These are phyloP conservation scores for Mycena olivaceomarginata DNA, from an alignment of 768 basidiomycete genomes.

Conservation along the genomic window DNA sequence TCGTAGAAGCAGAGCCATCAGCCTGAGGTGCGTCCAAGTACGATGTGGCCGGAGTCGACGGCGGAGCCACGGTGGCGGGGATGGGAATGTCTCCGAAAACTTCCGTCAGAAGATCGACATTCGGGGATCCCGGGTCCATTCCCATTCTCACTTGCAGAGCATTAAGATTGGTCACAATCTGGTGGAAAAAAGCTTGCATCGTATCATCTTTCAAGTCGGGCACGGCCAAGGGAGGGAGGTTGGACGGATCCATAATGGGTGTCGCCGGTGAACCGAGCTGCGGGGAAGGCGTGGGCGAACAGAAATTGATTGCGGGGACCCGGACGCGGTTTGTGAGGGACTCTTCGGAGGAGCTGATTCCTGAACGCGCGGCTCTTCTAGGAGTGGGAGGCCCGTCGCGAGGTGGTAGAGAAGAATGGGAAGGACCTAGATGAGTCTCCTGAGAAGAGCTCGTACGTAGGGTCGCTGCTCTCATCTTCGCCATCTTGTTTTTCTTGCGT, in stretches of 20 bases:
- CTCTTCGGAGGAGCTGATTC: constrained; percentile 43
- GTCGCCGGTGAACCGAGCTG: constrained; percentile 49
- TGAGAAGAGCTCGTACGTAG: constrained; percentile 50
- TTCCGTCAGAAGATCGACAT: constrained; percentile 37
- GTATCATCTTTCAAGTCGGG: constrained; percentile 85
- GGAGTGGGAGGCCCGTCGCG: constrained; percentile 79
- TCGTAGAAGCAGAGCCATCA: constrained; percentile 51
- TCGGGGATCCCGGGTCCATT: constrained; percentile 42
- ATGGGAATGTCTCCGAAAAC: constrained; percentile 29
- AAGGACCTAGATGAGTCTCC: constrained; percentile 50
- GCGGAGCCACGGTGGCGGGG: constrained; percentile 33
- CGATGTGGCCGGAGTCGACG: constrained; percentile 38
- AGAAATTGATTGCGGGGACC: constrained; percentile 43
- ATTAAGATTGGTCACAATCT: constrained; percentile 88
- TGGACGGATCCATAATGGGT: constrained; percentile 50
- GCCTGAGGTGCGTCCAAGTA: constrained; percentile 17
- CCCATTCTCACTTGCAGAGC: constrained; percentile 77
- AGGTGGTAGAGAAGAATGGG: constrained; percentile 66
- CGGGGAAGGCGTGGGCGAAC: constrained; percentile 47
- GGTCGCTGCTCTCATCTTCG: constrained; percentile 52
- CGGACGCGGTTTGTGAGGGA: constrained; percentile 26
- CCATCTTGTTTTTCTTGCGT: constrained; percentile 58
- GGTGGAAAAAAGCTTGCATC: constrained; percentile 90
- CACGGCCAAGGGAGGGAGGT: constrained; percentile 71
- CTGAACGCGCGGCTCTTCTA: constrained; percentile 66